A percentile compares a stretch with the other conserved stretches of the same genome.
Evolutionary conservation across 2,329 filamentous ascomycete species (phyloP).

Genomic region (Colletotrichum sp.): DNA sequence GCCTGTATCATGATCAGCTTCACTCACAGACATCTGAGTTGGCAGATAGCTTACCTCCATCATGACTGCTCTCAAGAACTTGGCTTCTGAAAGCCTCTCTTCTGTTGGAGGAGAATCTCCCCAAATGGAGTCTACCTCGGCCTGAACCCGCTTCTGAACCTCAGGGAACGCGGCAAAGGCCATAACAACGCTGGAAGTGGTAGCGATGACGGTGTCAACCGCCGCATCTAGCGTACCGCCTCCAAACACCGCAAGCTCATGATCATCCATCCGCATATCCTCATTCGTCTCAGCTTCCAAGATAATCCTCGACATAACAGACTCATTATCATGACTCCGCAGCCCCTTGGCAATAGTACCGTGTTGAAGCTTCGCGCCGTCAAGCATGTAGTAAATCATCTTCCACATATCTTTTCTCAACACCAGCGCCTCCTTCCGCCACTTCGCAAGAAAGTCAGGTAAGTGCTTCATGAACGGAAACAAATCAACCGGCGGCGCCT

Average conservation of each 20-base stretch:
- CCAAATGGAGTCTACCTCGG: conserved; percentile 31
- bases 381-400: conserved; percentile 43
- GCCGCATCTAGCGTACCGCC: background rate
- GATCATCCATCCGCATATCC: background rate
- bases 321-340: conserved; percentile 43
- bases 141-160: conserved; percentile 26
- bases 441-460: conserved; percentile 48
- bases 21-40: background rate
- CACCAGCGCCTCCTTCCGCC: conserved; percentile 49
- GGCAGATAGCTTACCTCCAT: conserved; percentile 1
- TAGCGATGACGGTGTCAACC: background rate
- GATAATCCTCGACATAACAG: conserved; percentile 47
- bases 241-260: conserved; percentile 2
- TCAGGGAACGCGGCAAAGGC: conserved; percentile 27
- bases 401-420: conserved; percentile 41
- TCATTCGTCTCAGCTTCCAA: conserved; percentile 36
- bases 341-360: conserved; percentile 22
- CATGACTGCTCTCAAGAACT: conserved; percentile 28
- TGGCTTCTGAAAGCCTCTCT: conserved; percentile 26
- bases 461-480: conserved; percentile 39
- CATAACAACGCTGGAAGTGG: conserved; percentile 12
- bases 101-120: conserved; percentile 30
- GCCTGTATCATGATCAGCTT: conserved; percentile 17
- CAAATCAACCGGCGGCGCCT: conserved; percentile 30
- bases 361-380: conserved; percentile 33